A percentile compares a stretch with the other conserved stretches of the same genome.
phyloP scores from a whole-genome alignment of 306 rosid genomes.

The Geum urbanum region DNA sequence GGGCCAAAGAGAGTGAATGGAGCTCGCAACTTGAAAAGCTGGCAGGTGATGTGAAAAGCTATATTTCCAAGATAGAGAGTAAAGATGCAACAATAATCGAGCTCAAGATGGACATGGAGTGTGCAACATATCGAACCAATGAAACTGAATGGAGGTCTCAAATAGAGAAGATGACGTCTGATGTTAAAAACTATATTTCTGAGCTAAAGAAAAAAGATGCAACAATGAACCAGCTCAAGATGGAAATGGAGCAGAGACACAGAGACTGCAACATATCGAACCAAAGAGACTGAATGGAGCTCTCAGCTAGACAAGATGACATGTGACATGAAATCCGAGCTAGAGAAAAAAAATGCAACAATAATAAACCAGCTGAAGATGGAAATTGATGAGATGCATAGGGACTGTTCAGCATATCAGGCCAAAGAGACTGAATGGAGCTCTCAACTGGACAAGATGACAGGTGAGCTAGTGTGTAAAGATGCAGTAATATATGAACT shows the following conservation, averaged over 20 bases:
- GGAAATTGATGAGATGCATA: slow-evolving; percentile 44
- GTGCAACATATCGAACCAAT: background rate
- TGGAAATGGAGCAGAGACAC: slow-evolving; percentile 45
- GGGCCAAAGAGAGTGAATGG: background rate
- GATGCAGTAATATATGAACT: slow-evolving; percentile 16
- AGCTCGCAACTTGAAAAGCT: background rate
- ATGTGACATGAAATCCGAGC: slow-evolving; percentile 9
- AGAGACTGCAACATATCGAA: slow-evolving; percentile 39
- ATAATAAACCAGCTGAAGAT: slow-evolving; percentile 14
- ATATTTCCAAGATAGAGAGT: slow-evolving; percentile 9
- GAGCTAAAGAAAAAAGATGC: slow-evolving; percentile 23
- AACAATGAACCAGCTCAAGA: slow-evolving; percentile 42
- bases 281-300: slow-evolving; percentile 56
- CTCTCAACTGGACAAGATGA: slow-evolving; percentile 32
- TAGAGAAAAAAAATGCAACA: slow-evolving; percentile 11
- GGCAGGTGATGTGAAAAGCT: background rate
- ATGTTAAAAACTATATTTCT: background rate
- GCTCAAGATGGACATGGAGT: slow-evolving; percentile 31
- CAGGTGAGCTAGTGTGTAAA: slow-evolving; percentile 16
- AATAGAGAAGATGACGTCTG: background rate
- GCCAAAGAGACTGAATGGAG: slow-evolving; percentile 61
- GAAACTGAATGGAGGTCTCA: slow-evolving; percentile 1
- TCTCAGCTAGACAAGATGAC: slow-evolving; percentile 33
- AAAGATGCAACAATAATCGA: slow-evolving; percentile 25
- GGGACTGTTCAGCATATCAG: slow-evolving; percentile 35